These are phyloP conservation scores for Cladobotryum mycophilum DNA, from an alignment of 2,329 filamentous ascomycete genomes.

Conservation along the genomic window DNA sequence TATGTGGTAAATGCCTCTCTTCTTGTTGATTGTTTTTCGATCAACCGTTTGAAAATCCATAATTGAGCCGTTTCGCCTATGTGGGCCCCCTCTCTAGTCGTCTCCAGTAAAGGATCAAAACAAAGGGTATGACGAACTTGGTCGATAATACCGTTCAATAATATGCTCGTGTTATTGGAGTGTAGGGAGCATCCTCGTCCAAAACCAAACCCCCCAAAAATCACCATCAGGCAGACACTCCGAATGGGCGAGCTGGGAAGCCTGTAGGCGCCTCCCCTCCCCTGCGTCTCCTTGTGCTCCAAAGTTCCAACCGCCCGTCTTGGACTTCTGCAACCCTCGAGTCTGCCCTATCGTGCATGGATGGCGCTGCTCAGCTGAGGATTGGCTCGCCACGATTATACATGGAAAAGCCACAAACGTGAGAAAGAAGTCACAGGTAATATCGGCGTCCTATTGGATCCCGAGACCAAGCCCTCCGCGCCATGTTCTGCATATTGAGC, in stretches of 20 bases:
- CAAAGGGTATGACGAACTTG: too few species aligned
- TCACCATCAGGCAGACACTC: not conserved
- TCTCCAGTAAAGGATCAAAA: too few species aligned
- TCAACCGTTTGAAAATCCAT: too few species aligned
- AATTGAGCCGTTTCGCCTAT: too few species aligned
- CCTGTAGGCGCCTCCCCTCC: not conserved
- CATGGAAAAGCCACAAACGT: conserved; percentile 3
- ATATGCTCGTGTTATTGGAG: too few species aligned
- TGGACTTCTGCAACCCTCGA: not conserved
- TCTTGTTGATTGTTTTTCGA: too few species aligned
- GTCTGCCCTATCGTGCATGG: conserved; percentile 2
- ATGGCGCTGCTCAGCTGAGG: conserved; percentile 9
- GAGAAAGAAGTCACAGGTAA: not conserved
- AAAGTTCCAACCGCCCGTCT: conserved; percentile 5
- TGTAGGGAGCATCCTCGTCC: not conserved
- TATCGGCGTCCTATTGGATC: not conserved
- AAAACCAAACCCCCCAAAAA: too few species aligned
- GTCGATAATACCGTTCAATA: too few species aligned
- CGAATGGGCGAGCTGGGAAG: not conserved
- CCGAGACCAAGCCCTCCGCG: too few species aligned
- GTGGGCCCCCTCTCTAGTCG: too few species aligned
- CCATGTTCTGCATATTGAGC: not conserved
- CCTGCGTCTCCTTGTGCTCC: not conserved
- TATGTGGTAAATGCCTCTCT: too few species aligned
- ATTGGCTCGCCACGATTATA: conserved; percentile 6